Base-by-base conservation (phyloP, 257 asterid species). In the Datura wrightii region DNA sequence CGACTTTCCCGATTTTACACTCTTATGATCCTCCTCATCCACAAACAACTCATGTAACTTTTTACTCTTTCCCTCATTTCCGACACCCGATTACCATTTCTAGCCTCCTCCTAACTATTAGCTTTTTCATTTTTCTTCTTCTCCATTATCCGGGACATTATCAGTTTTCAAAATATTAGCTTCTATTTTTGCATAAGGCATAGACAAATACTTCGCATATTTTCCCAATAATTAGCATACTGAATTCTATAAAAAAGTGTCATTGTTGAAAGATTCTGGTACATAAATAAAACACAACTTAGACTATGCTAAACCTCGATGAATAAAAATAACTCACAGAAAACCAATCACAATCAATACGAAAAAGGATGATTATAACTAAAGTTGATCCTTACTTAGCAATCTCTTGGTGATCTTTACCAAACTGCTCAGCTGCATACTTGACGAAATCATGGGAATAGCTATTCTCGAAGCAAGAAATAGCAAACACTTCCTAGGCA, bases 371-470 rank as follows among this genome's bases (percentile, higher is more conserved):
- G 0, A 67, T 37, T 14, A 5, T 67, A 67, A 67, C 3, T 37
- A 67, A 67, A 37, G 2, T 67, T 56, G 59, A 31, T 83, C 15
- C 96, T 92, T 89, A 94, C 99, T 92, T 90, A 48, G 96, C 93
- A 85, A 96, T 87, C 85, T 92, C 93, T 84, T 85, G 92, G 82
- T 94, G 92, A 82, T 94, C 94, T 82, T 80, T 90, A 1, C 95
- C 98, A 87, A 94, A 93, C 67, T 89, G 90, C 72, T 86, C 89
- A 10, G 97, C 97, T 15, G 93, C 97, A 42, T 50, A 86, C 90
- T 90, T 91, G 18, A 96, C 83, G 84, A 87, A 94, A 16, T 88
- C 90, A n/a, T 94, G 95, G 50, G 90, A 94, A 85, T 91, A 91
- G 44, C 93, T 86, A 84, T 50, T 74, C 91, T 89, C 91, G 39